Base-by-base conservation (phyloP, 306 rosid genomes). In the Ormosia semicastrata region DNA sequence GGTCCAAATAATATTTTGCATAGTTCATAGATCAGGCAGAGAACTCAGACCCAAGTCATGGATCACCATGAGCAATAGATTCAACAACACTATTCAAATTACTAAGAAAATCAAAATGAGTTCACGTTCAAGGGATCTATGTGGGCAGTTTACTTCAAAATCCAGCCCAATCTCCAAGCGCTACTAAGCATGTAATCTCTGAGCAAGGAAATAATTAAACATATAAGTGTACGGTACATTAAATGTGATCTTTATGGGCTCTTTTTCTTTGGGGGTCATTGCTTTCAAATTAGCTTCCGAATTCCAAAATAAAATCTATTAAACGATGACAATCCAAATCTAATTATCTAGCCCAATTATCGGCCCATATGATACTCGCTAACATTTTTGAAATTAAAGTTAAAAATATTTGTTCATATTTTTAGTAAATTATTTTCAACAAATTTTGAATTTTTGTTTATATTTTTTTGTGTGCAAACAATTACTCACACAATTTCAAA, bases 141-240 rank as follows among this genome's bases (percentile, higher is more conserved):
- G 12, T 52, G 70, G 62, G 76, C 32, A 33, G 77, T 54, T 85
- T 80, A 53, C 66, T 86, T 83, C 66, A 81, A 71, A 81, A 62
- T 71, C n/a, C 80, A 76, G 58, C 66, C 47, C 79, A 83, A 71
- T 69, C 39, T 44, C 39, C 8, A 0, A 34, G 1, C 37, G 66
- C 80, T 85, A 84, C 81, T 87, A 81, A 83, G 88, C 87, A 89
- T 82, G 77, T 87, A 78, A 82, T 73, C 78, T 66, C 73, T 44
- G 46, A 78, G 85, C 83, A 81, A 81, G 60, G 44, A 89, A 60
- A 75, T 60, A 86, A 84, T 76, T 66, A 83, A 84, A 82, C 81
- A 74, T 83, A 81, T 84, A 83, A 88, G 88, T n/a, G n/a, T n/a
- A n/a, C n/a, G n/a, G n/a, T n/a, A n/a, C n/a, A n/a, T n/a, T n/a